phyloP scores from a whole-genome alignment of 1,139 yeast species.

The Sugiyamaella grinbergsii region DNA sequence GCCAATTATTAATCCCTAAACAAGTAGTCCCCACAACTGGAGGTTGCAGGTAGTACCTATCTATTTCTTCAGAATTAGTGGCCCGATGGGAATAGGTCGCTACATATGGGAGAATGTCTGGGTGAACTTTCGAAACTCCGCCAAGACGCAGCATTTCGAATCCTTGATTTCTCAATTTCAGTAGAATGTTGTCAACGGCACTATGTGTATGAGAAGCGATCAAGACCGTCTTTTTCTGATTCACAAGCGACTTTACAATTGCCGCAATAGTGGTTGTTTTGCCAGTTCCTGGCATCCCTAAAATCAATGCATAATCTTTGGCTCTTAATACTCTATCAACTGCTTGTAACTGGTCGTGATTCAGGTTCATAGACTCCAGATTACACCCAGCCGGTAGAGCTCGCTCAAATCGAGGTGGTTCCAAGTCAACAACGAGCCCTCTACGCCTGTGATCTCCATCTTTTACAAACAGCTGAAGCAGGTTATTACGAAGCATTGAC shows the following conservation, averaged over 20 bases:
- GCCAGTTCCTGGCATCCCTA: conserved; percentile 99
- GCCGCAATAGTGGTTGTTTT: conserved; percentile 90
- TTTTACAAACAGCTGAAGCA: conserved; percentile 65
- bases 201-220: conserved; percentile 91
- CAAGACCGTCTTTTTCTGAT: conserved; percentile 64
- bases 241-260: conserved; percentile 61
- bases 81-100: conserved; percentile 44
- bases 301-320: conserved; percentile 72
- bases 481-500: conserved; percentile 73
- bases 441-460: conserved; percentile 58
- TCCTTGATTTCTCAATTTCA: conserved; percentile 59
- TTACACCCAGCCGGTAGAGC: conserved; percentile 14
- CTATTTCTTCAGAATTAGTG: conserved; percentile 35
- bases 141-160: conserved; percentile 50
- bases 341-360: conserved; percentile 71
- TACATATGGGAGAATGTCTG: conserved; percentile 57
- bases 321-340: conserved; percentile 64
- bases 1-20: conserved; percentile 62
- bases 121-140: conserved; percentile 55
- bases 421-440: conserved; percentile 61
- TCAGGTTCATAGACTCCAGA: conserved; percentile 44
- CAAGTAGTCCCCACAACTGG: conserved; percentile 89
- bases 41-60: conserved; percentile 59
- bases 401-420: conserved; percentile 49
- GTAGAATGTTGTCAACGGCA: conserved; percentile 88